Percentiles rank a stretch among this genome's conserved stretches.
Conservation (phyloP, 371 early-diverging fungal genomes). For the Mucor saturninus region DNA sequence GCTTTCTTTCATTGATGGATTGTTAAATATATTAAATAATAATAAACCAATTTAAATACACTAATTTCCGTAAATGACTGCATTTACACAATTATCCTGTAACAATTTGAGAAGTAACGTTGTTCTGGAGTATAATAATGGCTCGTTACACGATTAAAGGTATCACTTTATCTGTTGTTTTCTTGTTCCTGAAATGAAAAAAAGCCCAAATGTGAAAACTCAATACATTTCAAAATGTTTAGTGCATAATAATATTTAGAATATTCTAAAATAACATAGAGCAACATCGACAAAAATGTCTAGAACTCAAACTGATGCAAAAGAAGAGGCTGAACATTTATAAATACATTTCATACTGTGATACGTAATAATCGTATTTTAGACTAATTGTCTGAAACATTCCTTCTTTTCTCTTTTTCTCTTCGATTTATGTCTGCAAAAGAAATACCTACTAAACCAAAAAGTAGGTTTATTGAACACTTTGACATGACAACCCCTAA, state of each 20-base stretch:
- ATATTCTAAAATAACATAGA: too few species aligned
- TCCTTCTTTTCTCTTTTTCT: not conserved
- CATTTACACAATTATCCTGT: not conserved
- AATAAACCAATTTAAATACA: not conserved
- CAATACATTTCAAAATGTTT: too few species aligned
- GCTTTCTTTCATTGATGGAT: not conserved
- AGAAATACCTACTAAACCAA: conserved; percentile 2
- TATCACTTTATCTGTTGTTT: not conserved
- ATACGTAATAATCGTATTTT: not conserved
- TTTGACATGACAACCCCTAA: conserved; percentile 18
- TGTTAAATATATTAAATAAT: conserved; percentile 5
- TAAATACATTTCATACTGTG: conserved; percentile 9
- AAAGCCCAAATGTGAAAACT: too few species aligned
- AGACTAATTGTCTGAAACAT: not conserved
- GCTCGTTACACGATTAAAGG: too few species aligned
- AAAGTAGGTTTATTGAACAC: conserved; percentile 17
- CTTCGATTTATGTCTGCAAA: not conserved
- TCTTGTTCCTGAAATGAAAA: conserved; percentile 10
- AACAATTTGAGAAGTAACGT: not conserved
- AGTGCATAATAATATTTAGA: too few species aligned
- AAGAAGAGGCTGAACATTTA: conserved; percentile 18
- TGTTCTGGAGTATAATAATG: too few species aligned
- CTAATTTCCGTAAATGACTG: not conserved
- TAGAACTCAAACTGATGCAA: conserved; percentile 14
- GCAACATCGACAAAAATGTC: conserved; percentile 3